These are phyloP conservation scores for Ormosia emarginata DNA, from an alignment of 306 rosid genomes.

Conservation along the genomic window DNA sequence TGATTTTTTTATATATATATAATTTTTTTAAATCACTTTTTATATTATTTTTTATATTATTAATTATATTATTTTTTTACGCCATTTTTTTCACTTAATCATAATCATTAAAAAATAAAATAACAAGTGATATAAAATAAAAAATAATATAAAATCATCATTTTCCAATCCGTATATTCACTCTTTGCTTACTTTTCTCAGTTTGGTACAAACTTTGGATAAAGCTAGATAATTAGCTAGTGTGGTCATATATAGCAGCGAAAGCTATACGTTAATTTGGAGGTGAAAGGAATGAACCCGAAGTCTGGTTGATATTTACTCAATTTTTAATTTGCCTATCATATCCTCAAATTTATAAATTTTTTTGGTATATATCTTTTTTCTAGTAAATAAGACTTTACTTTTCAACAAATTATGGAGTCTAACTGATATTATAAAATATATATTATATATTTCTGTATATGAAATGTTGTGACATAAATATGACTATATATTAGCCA, in stretches of 20 bases:
- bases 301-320: neutral
- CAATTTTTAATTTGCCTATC: neutral
- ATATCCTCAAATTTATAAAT: neutral
- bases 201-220: neutral
- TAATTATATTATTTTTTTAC: no score
- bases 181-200: neutral
- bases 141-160: no score
- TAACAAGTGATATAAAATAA: no score
- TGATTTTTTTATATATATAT: no score
- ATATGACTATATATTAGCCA: neutral
- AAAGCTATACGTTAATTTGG: neutral
- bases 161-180: no score
- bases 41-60: no score
- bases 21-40: neutral
- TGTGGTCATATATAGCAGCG: no score
- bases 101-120: no score
- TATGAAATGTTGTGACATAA: conserved; percentile 1
- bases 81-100: no score
- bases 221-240: neutral
- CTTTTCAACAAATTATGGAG: conserved; percentile 10
- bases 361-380: neutral
- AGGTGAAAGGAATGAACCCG: neutral
- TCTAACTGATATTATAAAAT: conserved; percentile 4
- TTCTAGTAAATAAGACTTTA: neutral
- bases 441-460: neutral